Evolutionary conservation across 305 asterid species (phyloP).

Genomic region (Euphrasia arctica): DNA sequence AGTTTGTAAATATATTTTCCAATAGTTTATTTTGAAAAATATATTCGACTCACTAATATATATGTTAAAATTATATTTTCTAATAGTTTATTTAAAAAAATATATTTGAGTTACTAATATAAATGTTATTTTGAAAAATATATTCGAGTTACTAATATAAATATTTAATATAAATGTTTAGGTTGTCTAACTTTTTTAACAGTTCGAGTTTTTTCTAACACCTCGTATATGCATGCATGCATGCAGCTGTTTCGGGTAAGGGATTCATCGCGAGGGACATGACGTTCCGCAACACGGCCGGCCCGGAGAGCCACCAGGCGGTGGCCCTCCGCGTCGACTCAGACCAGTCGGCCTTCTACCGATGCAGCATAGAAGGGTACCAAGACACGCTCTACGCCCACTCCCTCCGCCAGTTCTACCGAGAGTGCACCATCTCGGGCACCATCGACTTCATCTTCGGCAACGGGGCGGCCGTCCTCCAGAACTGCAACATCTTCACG

Average conservation of each 20-base stretch:
- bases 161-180: no score
- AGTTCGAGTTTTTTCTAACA: no score
- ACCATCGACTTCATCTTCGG: conserved; percentile 93
- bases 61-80: no score
- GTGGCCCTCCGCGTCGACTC: conserved; percentile 93
- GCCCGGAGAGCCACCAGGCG: conserved; percentile 69
- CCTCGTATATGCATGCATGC: not conserved
- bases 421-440: conserved; percentile 77
- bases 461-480: conserved; percentile 84
- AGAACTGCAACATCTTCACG: conserved; percentile 68
- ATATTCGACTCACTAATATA: no score
- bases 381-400: conserved; percentile 93
- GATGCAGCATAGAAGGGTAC: conserved; percentile 90
- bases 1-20: no score
- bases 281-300: conserved; percentile 88
- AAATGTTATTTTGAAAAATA: no score
- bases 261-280: conserved; percentile 91
- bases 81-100: no score
- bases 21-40: no score
- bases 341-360: conserved; percentile 77
- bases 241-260: conserved; percentile 74
- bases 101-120: no score
- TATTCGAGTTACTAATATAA: no score
- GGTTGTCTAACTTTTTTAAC: no score
- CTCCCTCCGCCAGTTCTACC: conserved; percentile 88